Evolutionary conservation across 345 rosid genomes (phyloP).

Genomic region (Stellera chamaejasme): DNA sequence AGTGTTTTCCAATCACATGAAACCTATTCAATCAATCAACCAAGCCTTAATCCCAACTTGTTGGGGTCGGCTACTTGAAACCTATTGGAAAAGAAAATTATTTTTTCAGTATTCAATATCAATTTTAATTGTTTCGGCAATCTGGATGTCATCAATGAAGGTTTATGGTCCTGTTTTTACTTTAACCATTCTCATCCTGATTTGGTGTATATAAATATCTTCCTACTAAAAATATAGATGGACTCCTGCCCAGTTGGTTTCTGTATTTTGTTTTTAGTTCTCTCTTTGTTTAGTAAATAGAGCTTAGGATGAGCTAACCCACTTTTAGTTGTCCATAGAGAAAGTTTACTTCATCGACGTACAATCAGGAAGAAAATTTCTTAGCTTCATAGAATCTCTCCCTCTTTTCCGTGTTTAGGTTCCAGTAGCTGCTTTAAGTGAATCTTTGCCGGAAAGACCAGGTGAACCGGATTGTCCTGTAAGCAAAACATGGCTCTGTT

Average conservation of each 20-base stretch:
- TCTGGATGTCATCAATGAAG: not conserved
- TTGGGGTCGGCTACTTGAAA: too few species aligned
- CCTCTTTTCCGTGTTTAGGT: slow-evolving; percentile 37
- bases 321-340: slow-evolving; percentile 3
- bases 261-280: not conserved
- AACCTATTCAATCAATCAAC: too few species aligned
- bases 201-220: not conserved
- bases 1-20: too few species aligned
- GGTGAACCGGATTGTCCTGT: slow-evolving; percentile 98
- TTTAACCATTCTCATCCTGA: not conserved
- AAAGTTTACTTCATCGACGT: slow-evolving; percentile 2
- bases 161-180: not conserved
- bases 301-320: slow-evolving; percentile 1
- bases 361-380: slow-evolving; percentile 1
- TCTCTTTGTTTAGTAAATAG: not conserved
- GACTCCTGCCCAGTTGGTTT: slow-evolving; percentile 1
- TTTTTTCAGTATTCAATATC: too few species aligned
- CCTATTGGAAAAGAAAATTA: too few species aligned
- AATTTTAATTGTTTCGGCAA: too few species aligned
- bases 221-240: slow-evolving; percentile 11
- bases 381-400: slow-evolving; percentile 4
- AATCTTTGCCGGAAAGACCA: slow-evolving; percentile 71
- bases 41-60: too few species aligned
- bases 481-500: slow-evolving; percentile 19
- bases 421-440: slow-evolving; percentile 35